Evolutionary conservation across 495 filamentous ascomycete species (phyloP).

Genomic region (Penicillium coffeae): DNA sequence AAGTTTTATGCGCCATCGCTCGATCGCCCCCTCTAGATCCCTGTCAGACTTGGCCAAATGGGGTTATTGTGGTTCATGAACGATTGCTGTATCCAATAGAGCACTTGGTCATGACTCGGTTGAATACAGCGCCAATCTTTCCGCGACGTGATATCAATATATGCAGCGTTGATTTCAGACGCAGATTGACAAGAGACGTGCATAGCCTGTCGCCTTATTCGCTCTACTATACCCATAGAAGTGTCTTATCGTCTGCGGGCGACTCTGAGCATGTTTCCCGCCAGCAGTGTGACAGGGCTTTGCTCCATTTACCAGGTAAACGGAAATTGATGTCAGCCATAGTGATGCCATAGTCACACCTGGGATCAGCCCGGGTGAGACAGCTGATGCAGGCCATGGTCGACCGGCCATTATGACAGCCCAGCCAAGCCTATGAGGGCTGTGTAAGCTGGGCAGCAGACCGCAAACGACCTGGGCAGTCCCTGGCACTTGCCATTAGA

Average conservation of each 20-base stretch:
- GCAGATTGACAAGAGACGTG: neutral
- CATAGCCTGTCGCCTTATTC: neutral
- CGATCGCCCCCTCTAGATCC: neutral
- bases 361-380: conserved; percentile 32
- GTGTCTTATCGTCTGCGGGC: neutral
- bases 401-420: conserved; percentile 8
- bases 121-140: no score
- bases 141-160: neutral
- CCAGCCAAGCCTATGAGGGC: neutral
- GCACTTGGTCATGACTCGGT: neutral
- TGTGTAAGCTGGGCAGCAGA: neutral
- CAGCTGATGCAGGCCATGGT: conserved; percentile 28
- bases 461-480: neutral
- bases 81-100: neutral
- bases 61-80: neutral
- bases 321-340: conserved; percentile 17
- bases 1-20: neutral
- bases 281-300: conserved; percentile 13
- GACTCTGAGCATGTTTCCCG: neutral
- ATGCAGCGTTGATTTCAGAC: neutral
- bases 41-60: neutral
- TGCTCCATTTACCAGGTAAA: conserved; percentile 19
- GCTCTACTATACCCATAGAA: conserved; percentile 6
- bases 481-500: no score
- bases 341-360: neutral